phyloP scores from a whole-genome alignment of 2,329 filamentous ascomycete genomes.

The Beauveria sp. region DNA sequence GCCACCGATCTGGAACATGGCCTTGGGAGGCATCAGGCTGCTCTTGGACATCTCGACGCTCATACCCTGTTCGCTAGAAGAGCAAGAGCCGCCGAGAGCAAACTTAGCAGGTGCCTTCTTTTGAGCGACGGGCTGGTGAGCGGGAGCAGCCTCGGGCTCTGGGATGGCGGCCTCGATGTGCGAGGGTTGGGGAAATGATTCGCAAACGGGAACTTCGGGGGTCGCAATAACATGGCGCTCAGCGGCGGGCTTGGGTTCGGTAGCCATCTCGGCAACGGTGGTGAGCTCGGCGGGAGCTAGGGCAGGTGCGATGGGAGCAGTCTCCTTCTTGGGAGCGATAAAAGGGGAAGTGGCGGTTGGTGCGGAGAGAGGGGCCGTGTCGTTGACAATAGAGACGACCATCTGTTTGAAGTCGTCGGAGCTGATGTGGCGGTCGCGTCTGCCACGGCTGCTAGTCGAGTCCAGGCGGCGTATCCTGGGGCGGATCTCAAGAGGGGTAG shows the following conservation, averaged over 20 bases:
- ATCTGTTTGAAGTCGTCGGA: constrained; percentile 89
- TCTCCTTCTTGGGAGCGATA: constrained; percentile 40
- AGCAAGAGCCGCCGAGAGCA: constrained; percentile 72
- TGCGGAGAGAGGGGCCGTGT: constrained; percentile 55
- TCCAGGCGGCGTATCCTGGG: constrained; percentile 63
- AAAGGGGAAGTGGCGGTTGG: constrained; percentile 22
- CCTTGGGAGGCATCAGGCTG: constrained; percentile 24
- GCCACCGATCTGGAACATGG: constrained; percentile 45
- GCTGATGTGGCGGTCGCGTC: constrained; percentile 85
- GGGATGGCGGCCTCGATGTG: constrained; percentile 50
- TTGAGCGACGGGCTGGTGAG: constrained; percentile 59
- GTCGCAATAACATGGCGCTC: constrained; percentile 40
- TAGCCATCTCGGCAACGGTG: constrained; percentile 32
- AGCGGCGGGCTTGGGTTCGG: constrained; percentile 24
- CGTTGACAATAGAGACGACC: constrained; percentile 85
- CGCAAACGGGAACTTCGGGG: constrained; percentile 51
- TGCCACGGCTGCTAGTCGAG: constrained; percentile 63
- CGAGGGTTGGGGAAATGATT: constrained; percentile 40
- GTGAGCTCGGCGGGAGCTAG: constrained; percentile 30
- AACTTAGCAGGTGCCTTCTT: constrained; percentile 58
- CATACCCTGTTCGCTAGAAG: constrained; percentile 53
- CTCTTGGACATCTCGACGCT: constrained; percentile 38
- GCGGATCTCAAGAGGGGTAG: constrained; percentile 51
- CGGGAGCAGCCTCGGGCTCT: constrained; percentile 48
- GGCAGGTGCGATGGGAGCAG: constrained; percentile 20